Evolutionary conservation across 805 yeast genomes (phyloP), one percentile per base, ranked within the genome.

Genomic region (Pichia paraexigua): DNA sequence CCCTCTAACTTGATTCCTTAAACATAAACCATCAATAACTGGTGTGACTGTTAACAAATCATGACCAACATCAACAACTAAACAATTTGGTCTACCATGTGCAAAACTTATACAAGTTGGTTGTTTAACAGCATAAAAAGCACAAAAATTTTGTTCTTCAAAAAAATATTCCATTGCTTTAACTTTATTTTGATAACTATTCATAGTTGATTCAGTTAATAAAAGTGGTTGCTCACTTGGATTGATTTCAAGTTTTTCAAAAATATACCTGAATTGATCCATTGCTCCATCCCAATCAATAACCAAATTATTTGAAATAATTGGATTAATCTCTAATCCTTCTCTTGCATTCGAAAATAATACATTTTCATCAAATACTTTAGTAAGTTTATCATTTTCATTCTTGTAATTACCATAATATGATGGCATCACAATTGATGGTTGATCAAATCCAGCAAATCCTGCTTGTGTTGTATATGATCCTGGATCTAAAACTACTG

Each of bases 91-190:
- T 63, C 95, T 76, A 4, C 96, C 96, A 56, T 86, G 85, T 12
- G 92, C 90, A 68, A 91, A 91, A 1, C 96, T 82, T 1, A 86
- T 82, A 69, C 95, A 85, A 0, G 95, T 84, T n/a, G 97, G 92
- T 10, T 84, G 76, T 52, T 89, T 84, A 15, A 87, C 90, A 24
- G 87, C 65, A 63, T 84, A 91, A 52, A 87, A 79, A 0, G 95
- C 97, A 40, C 94, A 91, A 58, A 83, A 85, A 39, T 79, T 74
- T 63, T 83, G 75, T 15, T 73, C 69, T 62, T 89, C 96, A 53
- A 86, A 74, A 42, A 85, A 75, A 1, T 79, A 72, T 66, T 90
- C 95, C 62, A 91, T 72, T 9, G 90, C 77, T 58, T 79, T 82
- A 51, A 73, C 74, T 58, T 92, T 81, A 64, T 87, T 85, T 43